These are phyloP conservation scores for Dryas alaskensis DNA, from an alignment of 306 rosid species.

Conservation along the genomic window DNA sequence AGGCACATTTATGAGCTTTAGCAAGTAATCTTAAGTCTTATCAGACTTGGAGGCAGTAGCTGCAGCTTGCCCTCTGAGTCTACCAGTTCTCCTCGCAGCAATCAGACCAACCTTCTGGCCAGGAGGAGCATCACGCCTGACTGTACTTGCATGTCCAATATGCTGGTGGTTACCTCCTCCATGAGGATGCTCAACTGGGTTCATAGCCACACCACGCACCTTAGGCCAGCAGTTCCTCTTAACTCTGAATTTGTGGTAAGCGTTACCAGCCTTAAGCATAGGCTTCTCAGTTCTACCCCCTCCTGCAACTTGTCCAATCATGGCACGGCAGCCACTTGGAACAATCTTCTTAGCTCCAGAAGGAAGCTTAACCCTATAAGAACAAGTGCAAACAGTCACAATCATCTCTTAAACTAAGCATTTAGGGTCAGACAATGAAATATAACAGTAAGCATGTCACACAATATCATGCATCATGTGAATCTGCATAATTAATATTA, in stretches of 20 bases:
- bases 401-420: background rate
- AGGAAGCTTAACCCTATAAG: constrained; percentile 21
- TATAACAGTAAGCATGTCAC: background rate
- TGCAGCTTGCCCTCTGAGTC: constrained; percentile 25
- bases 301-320: constrained; percentile 23
- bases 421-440: too few species aligned
- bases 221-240: constrained; percentile 31
- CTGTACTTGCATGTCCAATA: constrained; percentile 26
- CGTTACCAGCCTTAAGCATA: constrained; percentile 28
- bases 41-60: constrained; percentile 3
- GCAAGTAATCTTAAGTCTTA: constrained; percentile 1
- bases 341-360: constrained; percentile 26
- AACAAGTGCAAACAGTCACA: background rate
- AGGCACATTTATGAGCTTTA: background rate
- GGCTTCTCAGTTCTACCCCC: constrained; percentile 27
- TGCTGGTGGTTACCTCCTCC: constrained; percentile 32
- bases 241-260: constrained; percentile 25
- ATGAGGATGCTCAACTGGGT: constrained; percentile 24
- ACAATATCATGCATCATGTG: too few species aligned
- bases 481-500: too few species aligned
- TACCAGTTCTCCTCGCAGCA: constrained; percentile 27
- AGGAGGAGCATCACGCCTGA: constrained; percentile 28
- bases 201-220: constrained; percentile 30
- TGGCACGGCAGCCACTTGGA: constrained; percentile 23
- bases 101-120: constrained; percentile 28